A percentile compares a stretch with the other conserved stretches of the same genome.
Evolutionary conservation across 2,329 filamentous ascomycete genomes (phyloP).

Genomic region (Fusarium sp.): DNA sequence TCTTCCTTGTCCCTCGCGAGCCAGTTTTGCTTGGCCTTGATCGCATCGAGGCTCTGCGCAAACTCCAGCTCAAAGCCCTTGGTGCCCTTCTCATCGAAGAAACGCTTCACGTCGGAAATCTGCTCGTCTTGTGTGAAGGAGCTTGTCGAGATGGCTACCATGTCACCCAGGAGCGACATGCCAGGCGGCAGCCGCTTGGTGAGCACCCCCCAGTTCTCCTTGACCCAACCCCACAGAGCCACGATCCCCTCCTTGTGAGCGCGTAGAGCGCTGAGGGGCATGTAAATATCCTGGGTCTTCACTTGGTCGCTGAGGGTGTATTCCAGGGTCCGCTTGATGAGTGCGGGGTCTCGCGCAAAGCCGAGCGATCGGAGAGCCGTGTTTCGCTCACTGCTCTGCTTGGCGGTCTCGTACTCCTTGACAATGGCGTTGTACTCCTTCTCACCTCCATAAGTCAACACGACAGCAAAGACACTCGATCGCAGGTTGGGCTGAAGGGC

Average conservation of each 20-base stretch:
- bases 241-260: constrained; percentile 81
- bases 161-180: constrained; percentile 83
- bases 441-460: constrained; percentile 83
- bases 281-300: constrained; percentile 94
- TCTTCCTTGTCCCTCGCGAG: constrained; percentile 72
- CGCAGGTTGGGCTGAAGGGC: constrained; percentile 94
- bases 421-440: constrained; percentile 52
- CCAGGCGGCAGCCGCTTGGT: constrained; percentile 85
- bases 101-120: constrained; percentile 78
- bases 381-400: constrained; percentile 88
- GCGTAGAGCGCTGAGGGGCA: constrained; percentile 83
- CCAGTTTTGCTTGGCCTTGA: constrained; percentile 78
- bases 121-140: constrained; percentile 84
- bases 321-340: constrained; percentile 83
- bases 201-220: constrained; percentile 87
- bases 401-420: constrained; percentile 52
- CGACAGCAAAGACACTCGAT: constrained; percentile 86
- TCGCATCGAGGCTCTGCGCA: constrained; percentile 87
- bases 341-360: constrained; percentile 77
- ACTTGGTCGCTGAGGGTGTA: constrained; percentile 83
- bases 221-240: constrained; percentile 85
- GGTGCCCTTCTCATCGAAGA: constrained; percentile 85
- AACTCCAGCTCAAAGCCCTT: constrained; percentile 87
- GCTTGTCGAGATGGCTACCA: constrained; percentile 84
- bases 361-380: constrained; percentile 87